Percentiles rank a stretch among this genome's conserved stretches.
These are phyloP conservation scores for Boletus reticuloceps DNA, from an alignment of 768 basidiomycete species.

Conservation along the genomic window DNA sequence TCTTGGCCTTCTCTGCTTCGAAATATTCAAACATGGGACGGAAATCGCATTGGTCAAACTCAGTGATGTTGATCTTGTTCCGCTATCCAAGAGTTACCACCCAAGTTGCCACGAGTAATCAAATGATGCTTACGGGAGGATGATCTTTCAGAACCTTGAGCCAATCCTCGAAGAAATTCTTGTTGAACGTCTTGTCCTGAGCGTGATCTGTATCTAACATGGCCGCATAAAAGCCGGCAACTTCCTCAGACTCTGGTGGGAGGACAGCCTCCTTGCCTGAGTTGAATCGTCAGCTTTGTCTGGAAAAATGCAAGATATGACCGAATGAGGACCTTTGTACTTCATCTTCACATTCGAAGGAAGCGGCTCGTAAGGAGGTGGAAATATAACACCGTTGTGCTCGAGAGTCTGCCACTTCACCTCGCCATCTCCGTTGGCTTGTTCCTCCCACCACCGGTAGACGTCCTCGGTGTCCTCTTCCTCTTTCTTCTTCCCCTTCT, in stretches of 20 bases:
- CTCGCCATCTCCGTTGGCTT: slow-evolving; percentile 69
- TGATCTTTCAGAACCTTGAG: slow-evolving; percentile 68
- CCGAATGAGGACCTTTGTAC: slow-evolving; percentile 72
- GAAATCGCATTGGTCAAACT: slow-evolving; percentile 87
- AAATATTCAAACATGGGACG: slow-evolving; percentile 91
- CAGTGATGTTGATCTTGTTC: slow-evolving; percentile 70
- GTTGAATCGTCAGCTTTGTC: slow-evolving; percentile 16
- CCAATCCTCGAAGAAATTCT: slow-evolving; percentile 96
- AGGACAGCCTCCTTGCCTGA: slow-evolving; percentile 78
- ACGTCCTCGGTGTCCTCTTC: slow-evolving; percentile 64
- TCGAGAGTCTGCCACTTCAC: slow-evolving; percentile 95
- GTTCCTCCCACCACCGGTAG: slow-evolving; percentile 86
- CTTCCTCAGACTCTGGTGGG: slow-evolving; percentile 87
- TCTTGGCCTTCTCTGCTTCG: slow-evolving; percentile 89
- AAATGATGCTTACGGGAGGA: slow-evolving; percentile 68
- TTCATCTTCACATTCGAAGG: slow-evolving; percentile 87
- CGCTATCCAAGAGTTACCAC: slow-evolving; percentile 39
- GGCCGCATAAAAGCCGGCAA: slow-evolving; percentile 93
- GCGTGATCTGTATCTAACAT: slow-evolving; percentile 93
- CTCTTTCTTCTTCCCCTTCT: slow-evolving; percentile 56
- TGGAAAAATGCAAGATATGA: slow-evolving; percentile 7
- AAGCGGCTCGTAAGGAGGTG: slow-evolving; percentile 87
- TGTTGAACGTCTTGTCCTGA: slow-evolving; percentile 81
- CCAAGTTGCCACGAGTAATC: slow-evolving; percentile 1
- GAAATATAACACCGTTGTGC: slow-evolving; percentile 94